phyloP scores from a whole-genome alignment of 352 stramenopile species.

The Phytophthora pisi region DNA sequence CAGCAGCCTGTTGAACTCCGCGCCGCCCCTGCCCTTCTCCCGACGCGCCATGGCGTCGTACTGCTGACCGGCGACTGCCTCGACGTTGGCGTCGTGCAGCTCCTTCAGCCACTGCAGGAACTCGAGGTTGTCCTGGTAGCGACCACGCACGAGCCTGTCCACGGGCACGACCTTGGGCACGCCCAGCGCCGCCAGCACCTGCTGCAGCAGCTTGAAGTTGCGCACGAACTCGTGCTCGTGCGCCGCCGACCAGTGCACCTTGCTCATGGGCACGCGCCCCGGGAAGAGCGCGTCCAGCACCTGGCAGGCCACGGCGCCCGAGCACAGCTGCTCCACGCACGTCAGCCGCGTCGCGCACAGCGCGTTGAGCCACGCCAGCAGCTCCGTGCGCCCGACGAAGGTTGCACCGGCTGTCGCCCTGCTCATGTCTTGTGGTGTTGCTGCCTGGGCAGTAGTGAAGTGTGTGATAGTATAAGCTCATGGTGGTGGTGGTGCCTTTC shows the following conservation, averaged over 20 bases:
- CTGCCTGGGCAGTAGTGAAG: too few relatives aligned
- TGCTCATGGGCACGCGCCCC: conserved; percentile 93
- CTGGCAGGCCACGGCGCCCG: conserved; percentile 96
- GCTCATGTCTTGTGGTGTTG: neutral
- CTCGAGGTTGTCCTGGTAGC: conserved; percentile 99
- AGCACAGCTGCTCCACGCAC: conserved; percentile 97
- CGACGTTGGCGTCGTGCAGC: conserved; percentile 61
- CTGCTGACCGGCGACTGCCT: conserved; percentile 32
- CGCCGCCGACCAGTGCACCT: conserved; percentile 96
- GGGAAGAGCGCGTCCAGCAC: conserved; percentile 94
- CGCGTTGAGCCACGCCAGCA: conserved; percentile 97
- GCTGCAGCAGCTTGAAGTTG: conserved; percentile 26
- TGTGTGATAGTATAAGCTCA: too few relatives aligned
- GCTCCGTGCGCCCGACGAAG: conserved; percentile 41
- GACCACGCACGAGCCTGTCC: conserved; percentile 84
- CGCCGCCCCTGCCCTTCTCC: conserved; percentile 92
- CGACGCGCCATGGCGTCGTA: conserved; percentile 94
- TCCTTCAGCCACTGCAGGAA: conserved; percentile 98
- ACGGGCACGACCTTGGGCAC: conserved; percentile 16
- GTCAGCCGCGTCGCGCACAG: conserved; percentile 91
- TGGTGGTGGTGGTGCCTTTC: neutral
- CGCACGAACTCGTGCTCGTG: conserved; percentile 91
- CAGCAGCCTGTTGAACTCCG: conserved; percentile 60
- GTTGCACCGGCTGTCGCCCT: neutral
- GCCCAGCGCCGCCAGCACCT: neutral